Conservation (phyloP, 164 flowering plant species). For the Umbilicus rupestris region DNA sequence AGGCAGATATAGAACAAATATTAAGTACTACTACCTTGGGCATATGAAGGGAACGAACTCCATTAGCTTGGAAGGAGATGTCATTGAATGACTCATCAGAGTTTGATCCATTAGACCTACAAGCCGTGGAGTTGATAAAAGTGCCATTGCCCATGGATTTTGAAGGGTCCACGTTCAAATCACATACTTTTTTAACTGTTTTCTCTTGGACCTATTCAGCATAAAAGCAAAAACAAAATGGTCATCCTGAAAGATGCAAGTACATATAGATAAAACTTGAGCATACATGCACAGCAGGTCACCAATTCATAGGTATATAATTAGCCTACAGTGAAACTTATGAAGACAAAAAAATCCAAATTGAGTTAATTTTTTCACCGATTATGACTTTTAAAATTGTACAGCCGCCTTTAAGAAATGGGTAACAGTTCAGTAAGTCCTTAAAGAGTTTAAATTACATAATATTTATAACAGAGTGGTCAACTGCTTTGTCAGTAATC, state of each 20-base stretch:
- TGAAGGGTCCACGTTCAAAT: conserved; percentile 29
- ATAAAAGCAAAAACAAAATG: background rate
- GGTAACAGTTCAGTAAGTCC: too few species aligned
- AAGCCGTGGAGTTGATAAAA: conserved; percentile 12
- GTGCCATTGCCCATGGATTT: conserved; percentile 18
- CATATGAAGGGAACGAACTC: conserved; percentile 30
- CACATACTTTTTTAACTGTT: conserved; percentile 38
- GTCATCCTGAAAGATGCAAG: too few species aligned
- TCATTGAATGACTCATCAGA: conserved; percentile 19
- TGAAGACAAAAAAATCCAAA: background rate
- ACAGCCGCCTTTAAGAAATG: too few species aligned
- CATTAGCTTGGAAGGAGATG: conserved; percentile 28
- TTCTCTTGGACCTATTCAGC: conserved; percentile 42
- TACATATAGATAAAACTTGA: too few species aligned
- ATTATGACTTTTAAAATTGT: too few species aligned
- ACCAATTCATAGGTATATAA: too few species aligned
- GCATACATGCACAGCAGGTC: too few species aligned
- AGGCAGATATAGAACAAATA: background rate
- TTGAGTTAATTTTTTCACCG: too few species aligned
- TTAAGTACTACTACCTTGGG: conserved; percentile 21
- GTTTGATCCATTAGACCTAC: conserved; percentile 19
- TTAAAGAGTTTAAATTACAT: too few species aligned
- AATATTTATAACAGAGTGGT: too few species aligned
- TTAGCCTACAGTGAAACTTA: too few species aligned
- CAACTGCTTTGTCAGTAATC: too few species aligned